Evolutionary conservation across 73 alveolate species (phyloP), one percentile per base, ranked within the genome.

Genomic region (Paramecium pentaurelia): DNA sequence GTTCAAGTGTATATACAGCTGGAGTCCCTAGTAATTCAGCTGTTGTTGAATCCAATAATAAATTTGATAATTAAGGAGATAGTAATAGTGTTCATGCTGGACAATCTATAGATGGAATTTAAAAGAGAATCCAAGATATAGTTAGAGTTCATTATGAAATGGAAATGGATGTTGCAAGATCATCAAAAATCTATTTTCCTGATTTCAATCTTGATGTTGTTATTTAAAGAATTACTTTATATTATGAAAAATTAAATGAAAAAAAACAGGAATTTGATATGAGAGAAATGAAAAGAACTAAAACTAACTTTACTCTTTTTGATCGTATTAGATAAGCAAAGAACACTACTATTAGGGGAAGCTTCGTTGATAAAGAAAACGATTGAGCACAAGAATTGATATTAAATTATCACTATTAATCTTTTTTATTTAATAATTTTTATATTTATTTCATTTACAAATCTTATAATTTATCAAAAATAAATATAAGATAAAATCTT

Each of bases 111-210:
- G 58, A 75, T 38, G 60, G 88, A 36, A 75, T 45, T 0, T 42
- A 80, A 47, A 80, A 45, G 32, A 80, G 58, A 47, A 42, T 80
- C 0, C 30, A 80, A 80, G 75, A 45, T 3, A 80, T 45, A 11
- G 73, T 45, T 6, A n/a, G 45, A 22, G 71, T 44, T 20, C 71
- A 80, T 49, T 80, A 12, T 20, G 58, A 80, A 20, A 42, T 45
- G 40, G 91, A 42, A n/a, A 11, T 80, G 12, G 91, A 80, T 27
- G 22, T 80, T 40, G 73, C 32, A 11, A 25, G 45, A 25, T 80
- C n/a, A 38, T 80, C 91, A 10, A 28, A 40, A 27, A 80, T 49
- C 30, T 80, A 80, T 47, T 80, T 80, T 18, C 91, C 91, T 40
- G 71, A 42, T 12, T 80, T 80, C 22, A 80, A 80, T 80, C 44